These are phyloP conservation scores for Neopestalotiopsis sp. DNA, from an alignment of 2,329 filamentous ascomycete species.

Conservation along the genomic window DNA sequence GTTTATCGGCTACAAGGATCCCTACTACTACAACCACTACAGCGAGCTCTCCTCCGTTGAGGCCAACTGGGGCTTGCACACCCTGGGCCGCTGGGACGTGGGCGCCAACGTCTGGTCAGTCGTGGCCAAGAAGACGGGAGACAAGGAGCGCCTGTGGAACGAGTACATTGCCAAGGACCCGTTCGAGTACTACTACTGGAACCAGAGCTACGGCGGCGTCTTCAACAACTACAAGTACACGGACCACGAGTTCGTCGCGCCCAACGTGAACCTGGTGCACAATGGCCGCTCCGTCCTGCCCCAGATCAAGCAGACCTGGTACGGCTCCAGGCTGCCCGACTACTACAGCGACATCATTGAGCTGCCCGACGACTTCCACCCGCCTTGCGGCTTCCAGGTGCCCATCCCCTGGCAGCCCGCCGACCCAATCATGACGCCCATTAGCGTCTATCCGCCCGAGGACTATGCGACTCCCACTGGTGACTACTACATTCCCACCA, in stretches of 20 bases:
- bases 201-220: constrained; percentile 57
- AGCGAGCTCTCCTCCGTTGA: constrained; percentile 67
- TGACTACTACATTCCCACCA: background rate
- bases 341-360: constrained; percentile 48
- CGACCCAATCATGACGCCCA: constrained; percentile 9
- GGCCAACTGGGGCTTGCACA: constrained; percentile 72
- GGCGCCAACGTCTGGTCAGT: constrained; percentile 71
- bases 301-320: constrained; percentile 42
- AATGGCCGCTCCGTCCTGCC: constrained; percentile 39
- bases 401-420: constrained; percentile 11
- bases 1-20: constrained; percentile 70
- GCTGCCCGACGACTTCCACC: constrained; percentile 46
- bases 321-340: constrained; percentile 36
- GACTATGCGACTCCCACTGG: background rate
- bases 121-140: constrained; percentile 55
- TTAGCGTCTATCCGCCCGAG: background rate
- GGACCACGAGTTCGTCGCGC: constrained; percentile 39
- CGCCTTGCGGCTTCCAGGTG: constrained; percentile 42
- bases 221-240: constrained; percentile 45
- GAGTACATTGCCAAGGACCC: constrained; percentile 27
- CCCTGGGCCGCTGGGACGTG: constrained; percentile 74
- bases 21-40: constrained; percentile 75
- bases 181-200: constrained; percentile 51
- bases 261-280: constrained; percentile 38
- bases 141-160: constrained; percentile 48